phyloP scores from a whole-genome alignment of 495 filamentous ascomycete species.

The Daldinia loculata region DNA sequence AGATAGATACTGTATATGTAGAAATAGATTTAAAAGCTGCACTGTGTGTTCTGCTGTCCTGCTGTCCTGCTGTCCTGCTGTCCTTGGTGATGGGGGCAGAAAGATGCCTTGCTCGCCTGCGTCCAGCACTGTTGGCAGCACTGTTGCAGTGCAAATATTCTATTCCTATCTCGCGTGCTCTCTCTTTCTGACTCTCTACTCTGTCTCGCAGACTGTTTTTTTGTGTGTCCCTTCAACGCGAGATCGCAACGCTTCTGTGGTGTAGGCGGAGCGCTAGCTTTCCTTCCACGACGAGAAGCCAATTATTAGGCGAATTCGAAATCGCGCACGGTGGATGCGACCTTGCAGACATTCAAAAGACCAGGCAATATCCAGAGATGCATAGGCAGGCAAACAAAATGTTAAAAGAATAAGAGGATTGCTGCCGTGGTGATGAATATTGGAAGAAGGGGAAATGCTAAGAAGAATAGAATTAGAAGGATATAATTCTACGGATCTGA shows the following conservation, averaged over 20 bases:
- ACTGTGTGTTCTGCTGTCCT: constrained; percentile 23
- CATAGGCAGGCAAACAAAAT: constrained; percentile 22
- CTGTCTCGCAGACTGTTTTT: not conserved
- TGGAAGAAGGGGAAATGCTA: constrained; percentile 1
- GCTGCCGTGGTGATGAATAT: constrained; percentile 15
- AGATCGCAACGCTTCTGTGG: constrained; percentile 15
- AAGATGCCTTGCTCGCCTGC: constrained; percentile 13
- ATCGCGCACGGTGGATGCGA: constrained; percentile 43
- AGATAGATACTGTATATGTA: constrained; percentile 16
- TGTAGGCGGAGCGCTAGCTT: constrained; percentile 32
- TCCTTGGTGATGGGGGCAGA: constrained; percentile 2
- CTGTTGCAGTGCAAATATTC: constrained; percentile 10
- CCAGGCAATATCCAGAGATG: constrained; percentile 40
- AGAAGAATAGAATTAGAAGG: constrained; percentile 19
- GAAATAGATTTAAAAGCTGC: constrained; percentile 17
- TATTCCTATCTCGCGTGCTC: constrained; percentile 3
- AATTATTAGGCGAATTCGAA: constrained; percentile 41
- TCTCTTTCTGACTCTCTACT: not conserved
- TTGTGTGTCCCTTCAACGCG: constrained; percentile 4
- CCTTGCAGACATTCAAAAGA: constrained; percentile 46
- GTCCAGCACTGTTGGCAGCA: constrained; percentile 20
- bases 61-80: not conserved
- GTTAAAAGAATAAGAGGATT: constrained; percentile 4
- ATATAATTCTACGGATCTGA: constrained; percentile 43
- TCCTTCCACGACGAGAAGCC: constrained; percentile 28